Evolutionary conservation across 495 filamentous ascomycete genomes (phyloP).

Genomic region (Penicillium silybi): DNA sequence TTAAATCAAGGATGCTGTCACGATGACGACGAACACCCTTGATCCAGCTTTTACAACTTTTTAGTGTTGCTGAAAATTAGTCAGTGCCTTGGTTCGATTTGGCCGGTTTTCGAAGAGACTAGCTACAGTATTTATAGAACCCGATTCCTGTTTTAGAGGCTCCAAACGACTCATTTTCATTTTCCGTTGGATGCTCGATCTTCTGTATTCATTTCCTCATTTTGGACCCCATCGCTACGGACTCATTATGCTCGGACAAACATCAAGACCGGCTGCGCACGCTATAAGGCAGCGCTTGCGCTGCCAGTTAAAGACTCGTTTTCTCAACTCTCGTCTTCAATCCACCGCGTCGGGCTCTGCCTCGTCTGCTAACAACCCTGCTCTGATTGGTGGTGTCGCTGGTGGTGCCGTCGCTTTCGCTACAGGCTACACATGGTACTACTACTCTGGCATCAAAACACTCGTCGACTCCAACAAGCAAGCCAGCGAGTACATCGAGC

Average conservation of each 20-base stretch:
- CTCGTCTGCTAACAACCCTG: conserved; percentile 20
- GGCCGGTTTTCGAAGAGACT: too few relatives aligned
- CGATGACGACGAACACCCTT: too few relatives aligned
- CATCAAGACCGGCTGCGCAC: not conserved
- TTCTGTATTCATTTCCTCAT: too few relatives aligned
- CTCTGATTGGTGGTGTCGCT: conserved; percentile 41
- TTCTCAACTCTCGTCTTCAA: conserved; percentile 36
- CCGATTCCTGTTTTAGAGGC: too few relatives aligned
- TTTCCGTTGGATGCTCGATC: too few relatives aligned
- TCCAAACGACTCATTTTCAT: too few relatives aligned
- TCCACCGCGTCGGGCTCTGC: conserved; percentile 32
- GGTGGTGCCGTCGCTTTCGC: conserved; percentile 49
- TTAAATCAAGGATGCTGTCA: too few relatives aligned
- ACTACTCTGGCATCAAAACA: conserved; percentile 55
- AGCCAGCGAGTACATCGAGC: conserved; percentile 49
- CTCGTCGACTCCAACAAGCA: conserved; percentile 46
- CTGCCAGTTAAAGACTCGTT: conserved; percentile 5
- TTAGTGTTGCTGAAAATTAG: too few relatives aligned
- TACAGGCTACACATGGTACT: conserved; percentile 51
- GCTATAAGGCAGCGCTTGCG: conserved; percentile 7
- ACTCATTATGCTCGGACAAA: not conserved
- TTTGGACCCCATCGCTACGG: too few relatives aligned
- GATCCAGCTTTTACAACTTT: too few relatives aligned
- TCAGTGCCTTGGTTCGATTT: too few relatives aligned
- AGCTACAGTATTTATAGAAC: too few relatives aligned